phyloP scores from a whole-genome alignment of 2,329 filamentous ascomycete genomes.

The Verticillium alfalfae region DNA sequence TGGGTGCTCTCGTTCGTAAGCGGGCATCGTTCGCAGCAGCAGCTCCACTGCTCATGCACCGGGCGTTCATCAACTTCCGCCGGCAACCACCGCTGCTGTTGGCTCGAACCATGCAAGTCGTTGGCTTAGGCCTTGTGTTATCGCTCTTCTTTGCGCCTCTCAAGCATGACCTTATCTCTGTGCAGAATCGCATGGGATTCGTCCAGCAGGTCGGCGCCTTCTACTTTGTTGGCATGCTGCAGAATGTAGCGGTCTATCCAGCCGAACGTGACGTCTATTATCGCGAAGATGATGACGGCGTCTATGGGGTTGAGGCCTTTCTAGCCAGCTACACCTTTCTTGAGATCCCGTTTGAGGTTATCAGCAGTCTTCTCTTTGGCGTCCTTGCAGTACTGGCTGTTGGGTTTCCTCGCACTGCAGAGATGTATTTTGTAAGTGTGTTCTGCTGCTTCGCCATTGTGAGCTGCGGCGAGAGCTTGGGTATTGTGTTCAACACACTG shows the following conservation, averaged over 20 bases:
- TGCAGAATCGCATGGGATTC: conserved; percentile 71
- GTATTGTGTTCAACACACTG: conserved; percentile 76
- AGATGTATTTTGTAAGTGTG: conserved; percentile 61
- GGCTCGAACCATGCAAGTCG: conserved; percentile 61
- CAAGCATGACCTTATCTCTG: conserved; percentile 60
- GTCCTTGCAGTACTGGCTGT: conserved; percentile 59
- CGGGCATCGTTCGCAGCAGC: conserved; percentile 56
- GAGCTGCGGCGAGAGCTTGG: conserved; percentile 67
- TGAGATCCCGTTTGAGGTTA: conserved; percentile 67
- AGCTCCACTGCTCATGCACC: conserved; percentile 61
- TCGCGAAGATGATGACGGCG: conserved; percentile 67
- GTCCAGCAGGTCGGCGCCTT: conserved; percentile 66
- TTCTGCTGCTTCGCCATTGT: conserved; percentile 71
- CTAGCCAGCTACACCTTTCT: conserved; percentile 64
- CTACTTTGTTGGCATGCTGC: conserved; percentile 73
- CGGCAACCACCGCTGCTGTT: conserved; percentile 60
- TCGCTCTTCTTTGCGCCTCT: conserved; percentile 68
- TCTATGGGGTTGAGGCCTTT: conserved; percentile 68
- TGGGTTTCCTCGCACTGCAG: conserved; percentile 55
- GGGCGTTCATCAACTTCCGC: conserved; percentile 63
- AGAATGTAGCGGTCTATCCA: conserved; percentile 72
- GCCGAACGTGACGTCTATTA: conserved; percentile 71
- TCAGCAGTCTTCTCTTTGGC: conserved; percentile 60
- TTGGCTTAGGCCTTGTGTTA: conserved; percentile 58
- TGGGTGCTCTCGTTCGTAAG: conserved; percentile 62